Conservation (phyloP, 2,329 filamentous ascomycete genomes). For the Penicillium hordei region DNA sequence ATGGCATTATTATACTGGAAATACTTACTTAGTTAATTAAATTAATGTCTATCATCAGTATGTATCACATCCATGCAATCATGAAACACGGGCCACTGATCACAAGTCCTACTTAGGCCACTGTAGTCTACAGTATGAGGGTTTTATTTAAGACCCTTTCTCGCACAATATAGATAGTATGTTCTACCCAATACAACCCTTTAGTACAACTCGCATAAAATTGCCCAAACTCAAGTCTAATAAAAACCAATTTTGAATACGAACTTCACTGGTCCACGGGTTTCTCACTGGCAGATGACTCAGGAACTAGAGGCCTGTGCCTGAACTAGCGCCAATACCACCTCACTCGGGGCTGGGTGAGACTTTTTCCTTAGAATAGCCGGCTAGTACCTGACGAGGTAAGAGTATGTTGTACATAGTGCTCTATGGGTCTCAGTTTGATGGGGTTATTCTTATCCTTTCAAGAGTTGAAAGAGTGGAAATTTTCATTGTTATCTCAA, state of each 20-base stretch:
- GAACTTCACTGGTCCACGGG: neutral
- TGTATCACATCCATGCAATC: neutral
- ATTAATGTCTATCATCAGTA: neutral
- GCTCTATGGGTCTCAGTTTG: neutral
- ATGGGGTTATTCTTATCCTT: neutral
- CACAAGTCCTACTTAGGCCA: neutral
- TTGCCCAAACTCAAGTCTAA: neutral
- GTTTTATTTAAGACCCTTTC: neutral
- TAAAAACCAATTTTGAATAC: neutral
- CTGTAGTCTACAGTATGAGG: neutral
- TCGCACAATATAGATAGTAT: neutral
- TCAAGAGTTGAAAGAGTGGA: neutral
- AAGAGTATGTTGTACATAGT: too few relatives aligned
- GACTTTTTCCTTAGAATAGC: neutral
- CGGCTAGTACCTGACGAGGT: neutral
- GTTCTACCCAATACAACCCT: neutral
- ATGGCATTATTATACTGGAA: too few relatives aligned
- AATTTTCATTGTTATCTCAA: neutral
- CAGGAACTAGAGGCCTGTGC: constrained; percentile 10
- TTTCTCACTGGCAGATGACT: constrained; percentile 4
- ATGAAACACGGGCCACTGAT: neutral
- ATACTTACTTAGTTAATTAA: neutral
- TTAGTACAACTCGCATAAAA: neutral
- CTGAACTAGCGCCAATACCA: neutral
- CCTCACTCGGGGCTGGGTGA: neutral